Evolutionary conservation across 139 green algal species (phyloP).

Genomic region (Coelastrella sp.): DNA sequence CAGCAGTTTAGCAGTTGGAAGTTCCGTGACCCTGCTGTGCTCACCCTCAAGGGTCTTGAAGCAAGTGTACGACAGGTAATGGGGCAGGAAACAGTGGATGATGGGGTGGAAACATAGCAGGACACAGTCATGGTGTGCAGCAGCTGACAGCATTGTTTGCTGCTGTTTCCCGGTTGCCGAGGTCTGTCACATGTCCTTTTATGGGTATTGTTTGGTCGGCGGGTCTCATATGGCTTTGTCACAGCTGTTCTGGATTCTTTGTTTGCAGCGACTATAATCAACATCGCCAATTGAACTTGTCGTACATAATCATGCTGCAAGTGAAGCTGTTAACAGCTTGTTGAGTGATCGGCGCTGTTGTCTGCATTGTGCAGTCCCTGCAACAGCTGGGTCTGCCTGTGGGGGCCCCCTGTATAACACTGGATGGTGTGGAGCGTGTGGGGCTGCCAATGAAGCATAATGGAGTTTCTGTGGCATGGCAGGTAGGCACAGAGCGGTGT

Average conservation of each 20-base stretch:
- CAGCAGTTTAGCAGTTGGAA: conserved; percentile 50
- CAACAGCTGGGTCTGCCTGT: conserved; percentile 15
- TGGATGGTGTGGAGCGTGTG: conserved; percentile 36
- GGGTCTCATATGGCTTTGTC: too few species aligned
- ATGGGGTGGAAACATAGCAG: neutral
- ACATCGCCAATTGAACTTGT: neutral
- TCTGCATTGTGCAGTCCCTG: conserved; percentile 13
- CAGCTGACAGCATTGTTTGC: neutral
- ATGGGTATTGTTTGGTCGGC: too few species aligned
- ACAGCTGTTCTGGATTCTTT: too few species aligned
- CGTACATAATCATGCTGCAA: too few species aligned
- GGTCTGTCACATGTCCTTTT: too few species aligned
- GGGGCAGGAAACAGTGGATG: neutral
- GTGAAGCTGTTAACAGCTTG: neutral
- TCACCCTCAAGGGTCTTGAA: conserved; percentile 23
- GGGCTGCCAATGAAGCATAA: conserved; percentile 42
- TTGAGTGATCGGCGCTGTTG: neutral
- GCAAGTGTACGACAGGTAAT: conserved; percentile 31
- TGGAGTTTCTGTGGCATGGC: conserved; percentile 32
- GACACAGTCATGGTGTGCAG: neutral
- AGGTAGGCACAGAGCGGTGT: neutral
- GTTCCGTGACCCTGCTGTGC: conserved; percentile 33
- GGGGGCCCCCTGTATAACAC: conserved; percentile 1
- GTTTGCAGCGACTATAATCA: neutral
- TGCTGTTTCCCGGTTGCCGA: neutral